phyloP scores from a whole-genome alignment of 2,329 filamentous ascomycete species.

The Dothistroma pini region DNA sequence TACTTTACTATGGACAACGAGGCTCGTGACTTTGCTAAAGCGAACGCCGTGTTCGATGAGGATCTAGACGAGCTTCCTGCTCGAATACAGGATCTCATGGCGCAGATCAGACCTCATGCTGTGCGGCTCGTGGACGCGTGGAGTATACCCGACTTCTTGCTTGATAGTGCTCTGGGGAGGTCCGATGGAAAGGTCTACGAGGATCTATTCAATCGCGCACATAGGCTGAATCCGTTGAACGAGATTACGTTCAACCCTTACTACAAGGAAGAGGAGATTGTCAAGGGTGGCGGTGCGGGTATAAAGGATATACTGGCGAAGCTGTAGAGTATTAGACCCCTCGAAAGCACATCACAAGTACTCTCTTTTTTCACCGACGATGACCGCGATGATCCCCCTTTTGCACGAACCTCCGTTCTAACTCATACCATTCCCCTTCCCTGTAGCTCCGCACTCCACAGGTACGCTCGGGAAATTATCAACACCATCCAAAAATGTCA shows the following conservation, averaged over 20 bases:
- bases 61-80: slow-evolving; percentile 42
- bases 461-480: slow-evolving; percentile 38
- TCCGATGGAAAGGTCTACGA: slow-evolving; percentile 54
- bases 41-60: slow-evolving; percentile 40
- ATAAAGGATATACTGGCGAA: slow-evolving; percentile 32
- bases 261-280: slow-evolving; percentile 49
- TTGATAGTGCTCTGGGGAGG: slow-evolving; percentile 51
- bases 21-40: slow-evolving; percentile 45
- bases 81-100: slow-evolving; percentile 47
- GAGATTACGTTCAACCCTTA: slow-evolving; percentile 49
- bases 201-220: slow-evolving; percentile 50
- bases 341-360: too few species aligned
- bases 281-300: slow-evolving; percentile 41
- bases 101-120: slow-evolving; percentile 48
- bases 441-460: slow-evolving; percentile 16
- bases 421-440: neutral
- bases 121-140: slow-evolving; percentile 52
- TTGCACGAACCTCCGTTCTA: too few species aligned
- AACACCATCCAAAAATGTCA: slow-evolving; percentile 48
- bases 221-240: slow-evolving; percentile 52
- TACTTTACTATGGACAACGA: slow-evolving; percentile 47
- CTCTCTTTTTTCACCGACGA: too few species aligned
- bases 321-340: slow-evolving; percentile 17
- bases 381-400: too few species aligned
- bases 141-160: slow-evolving; percentile 51